phyloP scores from a whole-genome alignment of 2,329 filamentous ascomycete species.

The Diaporthe longicolla region DNA sequence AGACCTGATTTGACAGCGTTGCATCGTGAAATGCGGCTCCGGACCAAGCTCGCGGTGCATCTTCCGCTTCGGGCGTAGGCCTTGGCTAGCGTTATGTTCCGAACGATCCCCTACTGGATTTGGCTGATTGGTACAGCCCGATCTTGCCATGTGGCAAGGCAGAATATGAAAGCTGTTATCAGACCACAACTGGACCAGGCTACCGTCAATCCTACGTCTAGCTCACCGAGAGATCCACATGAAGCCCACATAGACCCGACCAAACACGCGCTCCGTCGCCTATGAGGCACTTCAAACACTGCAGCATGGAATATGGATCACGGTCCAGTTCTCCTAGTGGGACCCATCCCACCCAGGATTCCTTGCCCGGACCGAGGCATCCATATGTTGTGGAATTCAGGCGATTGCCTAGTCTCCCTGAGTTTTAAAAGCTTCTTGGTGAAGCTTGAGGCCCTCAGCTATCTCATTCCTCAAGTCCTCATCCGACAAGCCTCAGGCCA shows the following conservation, averaged over 20 bases:
- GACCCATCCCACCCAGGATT: not conserved
- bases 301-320: not conserved
- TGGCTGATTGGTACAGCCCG: not conserved
- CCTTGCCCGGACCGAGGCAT: constrained; percentile 11
- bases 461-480: not conserved
- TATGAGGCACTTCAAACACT: not conserved
- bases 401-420: not conserved
- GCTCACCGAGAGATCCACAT: constrained; percentile 22
- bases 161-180: not conserved
- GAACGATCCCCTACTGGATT: constrained; percentile 15
- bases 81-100: not conserved
- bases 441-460: not conserved
- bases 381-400: constrained; percentile 10
- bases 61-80: constrained; percentile 8
- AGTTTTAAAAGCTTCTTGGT: not conserved
- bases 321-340: constrained; percentile 7
- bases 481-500: not conserved
- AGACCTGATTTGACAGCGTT: constrained; percentile 1
- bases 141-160: constrained; percentile 19
- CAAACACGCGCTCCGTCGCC: not conserved
- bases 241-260: constrained; percentile 3
- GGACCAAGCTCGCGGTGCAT: not conserved
- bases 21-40: constrained; percentile 32
- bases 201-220: constrained; percentile 4
- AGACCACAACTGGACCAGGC: constrained; percentile 9